These are phyloP conservation scores for Hericium erinaceus DNA, from an alignment of 768 basidiomycete species.

Conservation along the genomic window DNA sequence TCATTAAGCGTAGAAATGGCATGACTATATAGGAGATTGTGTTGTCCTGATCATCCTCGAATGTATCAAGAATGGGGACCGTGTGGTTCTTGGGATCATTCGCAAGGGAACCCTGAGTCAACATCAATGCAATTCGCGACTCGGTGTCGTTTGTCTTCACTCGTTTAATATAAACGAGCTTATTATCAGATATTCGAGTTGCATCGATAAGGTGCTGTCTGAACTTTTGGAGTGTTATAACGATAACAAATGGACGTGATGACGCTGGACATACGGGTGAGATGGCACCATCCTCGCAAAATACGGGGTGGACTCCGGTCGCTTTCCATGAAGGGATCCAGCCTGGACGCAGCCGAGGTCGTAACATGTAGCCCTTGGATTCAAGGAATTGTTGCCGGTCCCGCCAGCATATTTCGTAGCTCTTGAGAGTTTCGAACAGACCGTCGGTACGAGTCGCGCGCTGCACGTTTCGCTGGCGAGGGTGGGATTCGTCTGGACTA, in stretches of 20 bases:
- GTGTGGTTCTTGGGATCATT: constrained; percentile 6
- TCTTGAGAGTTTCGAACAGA: neutral
- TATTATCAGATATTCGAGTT: constrained; percentile 19
- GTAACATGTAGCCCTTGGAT: constrained; percentile 12
- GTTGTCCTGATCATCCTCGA: neutral
- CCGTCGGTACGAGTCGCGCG: too few species aligned
- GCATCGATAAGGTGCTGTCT: constrained; percentile 21
- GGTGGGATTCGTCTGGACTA: too few species aligned
- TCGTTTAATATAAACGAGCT: constrained; percentile 22
- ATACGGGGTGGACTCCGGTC: neutral
- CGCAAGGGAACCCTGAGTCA: neutral
- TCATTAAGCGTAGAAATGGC: constrained; percentile 2
- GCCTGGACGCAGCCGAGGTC: constrained; percentile 7
- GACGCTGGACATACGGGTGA: neutral
- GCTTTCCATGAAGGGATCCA: constrained; percentile 14
- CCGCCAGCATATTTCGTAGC: constrained; percentile 6
- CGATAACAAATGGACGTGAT: neutral
- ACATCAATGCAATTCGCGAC: constrained; percentile 10
- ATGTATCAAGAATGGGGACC: constrained; percentile 8
- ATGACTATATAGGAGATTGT: constrained; percentile 8
- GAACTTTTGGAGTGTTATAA: neutral
- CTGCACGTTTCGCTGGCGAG: too few species aligned
- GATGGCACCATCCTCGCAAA: neutral
- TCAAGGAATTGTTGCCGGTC: constrained; percentile 7
- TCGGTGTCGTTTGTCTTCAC: constrained; percentile 11